phyloP scores from a whole-genome alignment of 352 stramenopile genomes.

The Pelagophyceae sp. region DNA sequence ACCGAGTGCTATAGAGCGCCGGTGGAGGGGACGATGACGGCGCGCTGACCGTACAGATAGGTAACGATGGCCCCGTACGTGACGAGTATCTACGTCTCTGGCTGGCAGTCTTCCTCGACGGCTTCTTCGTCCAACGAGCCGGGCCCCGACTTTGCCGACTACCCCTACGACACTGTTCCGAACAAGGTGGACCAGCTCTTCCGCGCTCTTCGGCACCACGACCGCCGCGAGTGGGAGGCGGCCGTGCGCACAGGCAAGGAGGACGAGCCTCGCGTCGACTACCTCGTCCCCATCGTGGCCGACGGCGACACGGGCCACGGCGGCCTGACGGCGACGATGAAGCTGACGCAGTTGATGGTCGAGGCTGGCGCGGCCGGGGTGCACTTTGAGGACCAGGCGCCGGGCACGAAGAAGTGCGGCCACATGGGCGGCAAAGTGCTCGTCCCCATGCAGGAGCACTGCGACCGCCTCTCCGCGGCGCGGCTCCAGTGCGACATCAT shows the following conservation, averaged over 20 bases:
- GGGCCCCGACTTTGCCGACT: conserved; percentile 91
- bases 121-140: conserved; percentile 87
- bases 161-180: conserved; percentile 94
- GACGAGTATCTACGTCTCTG: conserved; percentile 88
- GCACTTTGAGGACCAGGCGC: conserved; percentile 97
- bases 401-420: conserved; percentile 97
- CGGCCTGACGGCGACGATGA: conserved; percentile 92
- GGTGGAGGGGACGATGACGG: conserved; percentile 34
- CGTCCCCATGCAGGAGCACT: conserved; percentile 90
- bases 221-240: conserved; percentile 85
- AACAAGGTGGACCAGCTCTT: conserved; percentile 96
- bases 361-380: conserved; percentile 91
- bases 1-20: no score
- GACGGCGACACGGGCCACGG: conserved; percentile 94
- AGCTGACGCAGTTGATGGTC: conserved; percentile 96
- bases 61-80: conserved; percentile 89
- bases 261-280: conserved; percentile 76
- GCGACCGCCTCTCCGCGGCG: conserved; percentile 87
- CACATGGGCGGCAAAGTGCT: conserved; percentile 98
- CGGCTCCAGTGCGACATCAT: conserved; percentile 91
- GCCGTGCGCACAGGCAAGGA: conserved; percentile 42
- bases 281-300: conserved; percentile 87
- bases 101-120: conserved; percentile 87
- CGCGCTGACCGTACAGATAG: no score
- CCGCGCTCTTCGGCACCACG: conserved; percentile 88